phyloP scores from a whole-genome alignment of 495 filamentous ascomycete species.

The Hypomontagnella submonticulosa region DNA sequence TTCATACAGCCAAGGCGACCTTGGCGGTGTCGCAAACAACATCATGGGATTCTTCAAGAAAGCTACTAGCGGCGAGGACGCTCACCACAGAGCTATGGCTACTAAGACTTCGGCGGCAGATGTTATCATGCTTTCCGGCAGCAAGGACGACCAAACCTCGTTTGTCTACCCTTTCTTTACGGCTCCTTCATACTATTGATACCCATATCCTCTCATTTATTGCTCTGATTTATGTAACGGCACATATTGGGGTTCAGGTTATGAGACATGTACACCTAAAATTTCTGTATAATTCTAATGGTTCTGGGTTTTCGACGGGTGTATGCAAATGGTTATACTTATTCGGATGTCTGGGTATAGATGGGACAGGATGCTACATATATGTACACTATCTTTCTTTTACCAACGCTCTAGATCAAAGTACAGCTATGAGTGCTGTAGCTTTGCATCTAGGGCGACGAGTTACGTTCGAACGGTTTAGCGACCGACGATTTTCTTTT shows the following conservation, averaged over 20 bases:
- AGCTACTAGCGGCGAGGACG: slow-evolving; percentile 84
- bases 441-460: slow-evolving; percentile 63
- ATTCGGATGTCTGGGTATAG: slow-evolving; percentile 8
- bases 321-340: neutral
- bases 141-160: slow-evolving; percentile 96
- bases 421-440: slow-evolving; percentile 48
- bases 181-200: slow-evolving; percentile 35
- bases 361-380: slow-evolving; percentile 16
- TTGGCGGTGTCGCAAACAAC: slow-evolving; percentile 81
- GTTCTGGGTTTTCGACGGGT: neutral
- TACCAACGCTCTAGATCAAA: slow-evolving; percentile 55
- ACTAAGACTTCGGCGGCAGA: slow-evolving; percentile 96
- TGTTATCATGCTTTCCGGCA: slow-evolving; percentile 97
- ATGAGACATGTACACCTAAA: slow-evolving; percentile 15
- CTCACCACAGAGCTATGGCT: slow-evolving; percentile 78
- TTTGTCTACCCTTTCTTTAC: slow-evolving; percentile 65
- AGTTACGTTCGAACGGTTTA: slow-evolving; percentile 61
- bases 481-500: neutral
- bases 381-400: slow-evolving; percentile 40
- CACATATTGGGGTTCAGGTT: slow-evolving; percentile 6
- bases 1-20: slow-evolving; percentile 89
- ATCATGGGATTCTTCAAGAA: slow-evolving; percentile 94
- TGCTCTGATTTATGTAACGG: neutral
- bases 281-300: slow-evolving; percentile 14
- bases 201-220: slow-evolving; percentile 21